Percentiles rank a stretch among this genome's conserved stretches.
phyloP scores from a whole-genome alignment of 2,329 filamentous ascomycete genomes.

The Pseudogymnoascus sp. region DNA sequence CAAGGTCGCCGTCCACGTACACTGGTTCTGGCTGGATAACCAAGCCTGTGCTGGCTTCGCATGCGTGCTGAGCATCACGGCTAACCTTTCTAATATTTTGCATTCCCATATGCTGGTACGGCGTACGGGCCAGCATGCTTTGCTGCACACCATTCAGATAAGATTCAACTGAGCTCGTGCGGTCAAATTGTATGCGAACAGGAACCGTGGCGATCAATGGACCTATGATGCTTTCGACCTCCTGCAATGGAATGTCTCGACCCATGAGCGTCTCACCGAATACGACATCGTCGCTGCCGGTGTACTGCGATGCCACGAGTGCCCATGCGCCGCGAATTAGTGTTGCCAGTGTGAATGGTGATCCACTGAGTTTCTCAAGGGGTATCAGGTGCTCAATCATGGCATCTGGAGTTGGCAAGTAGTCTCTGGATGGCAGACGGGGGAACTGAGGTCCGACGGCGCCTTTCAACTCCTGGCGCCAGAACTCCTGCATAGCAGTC shows the following conservation, averaged over 20 bases:
- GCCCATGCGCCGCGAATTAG: constrained; percentile 32
- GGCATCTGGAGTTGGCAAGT: constrained; percentile 35
- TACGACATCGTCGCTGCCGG: constrained; percentile 32
- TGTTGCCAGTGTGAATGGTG: constrained; percentile 17
- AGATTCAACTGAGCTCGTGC: constrained; percentile 27
- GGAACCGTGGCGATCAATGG: constrained; percentile 38
- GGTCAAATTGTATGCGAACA: constrained; percentile 29
- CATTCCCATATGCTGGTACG: constrained; percentile 21
- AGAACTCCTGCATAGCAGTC: constrained; percentile 35
- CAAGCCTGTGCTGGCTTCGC: constrained; percentile 17
- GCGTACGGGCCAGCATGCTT: constrained; percentile 39
- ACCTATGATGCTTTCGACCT: constrained; percentile 35
- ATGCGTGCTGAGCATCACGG: constrained; percentile 18
- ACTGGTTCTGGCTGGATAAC: constrained; percentile 28
- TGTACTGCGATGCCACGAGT: constrained; percentile 32
- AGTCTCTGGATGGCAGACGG: constrained; percentile 38
- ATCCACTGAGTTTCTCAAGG: constrained; percentile 11
- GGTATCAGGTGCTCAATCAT: constrained; percentile 34
- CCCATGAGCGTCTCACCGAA: constrained; percentile 38
- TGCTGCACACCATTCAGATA: constrained; percentile 41
- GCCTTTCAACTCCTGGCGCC: constrained; percentile 37
- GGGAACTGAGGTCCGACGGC: constrained; percentile 42
- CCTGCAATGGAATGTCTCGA: constrained; percentile 31
- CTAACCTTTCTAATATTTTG: constrained; percentile 21
- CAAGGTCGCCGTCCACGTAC: constrained; percentile 30